phyloP scores from a whole-genome alignment of 352 stramenopile genomes.

The Phytopythium aichiense region DNA sequence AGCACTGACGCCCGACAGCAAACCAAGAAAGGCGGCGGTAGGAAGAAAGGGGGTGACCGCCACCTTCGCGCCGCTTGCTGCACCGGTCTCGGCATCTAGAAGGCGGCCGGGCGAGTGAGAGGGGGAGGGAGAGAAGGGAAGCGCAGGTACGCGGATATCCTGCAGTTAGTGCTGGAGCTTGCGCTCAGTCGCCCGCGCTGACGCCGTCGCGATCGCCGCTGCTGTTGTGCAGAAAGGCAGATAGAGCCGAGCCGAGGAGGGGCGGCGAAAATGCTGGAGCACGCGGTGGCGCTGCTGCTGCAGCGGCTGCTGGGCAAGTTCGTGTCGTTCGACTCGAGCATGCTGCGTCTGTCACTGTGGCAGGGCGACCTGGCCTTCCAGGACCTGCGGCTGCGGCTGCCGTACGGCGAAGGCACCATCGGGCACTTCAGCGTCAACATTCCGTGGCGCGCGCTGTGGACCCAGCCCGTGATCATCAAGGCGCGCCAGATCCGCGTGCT shows the following conservation, averaged over 20 bases:
- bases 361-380: conserved; percentile 83
- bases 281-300: conserved; percentile 75
- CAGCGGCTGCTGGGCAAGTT: conserved; percentile 88
- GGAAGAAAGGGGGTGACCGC: neutral
- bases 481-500: conserved; percentile 67
- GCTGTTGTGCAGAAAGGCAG: neutral
- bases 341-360: conserved; percentile 83
- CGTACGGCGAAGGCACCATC: conserved; percentile 75
- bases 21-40: neutral
- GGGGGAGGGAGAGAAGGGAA: neutral
- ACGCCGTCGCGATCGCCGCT: neutral
- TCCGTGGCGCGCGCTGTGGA: conserved; percentile 82
- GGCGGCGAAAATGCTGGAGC: conserved; percentile 64
- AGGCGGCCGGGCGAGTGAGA: neutral
- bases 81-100: neutral
- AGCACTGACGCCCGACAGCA: neutral
- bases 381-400: conserved; percentile 73
- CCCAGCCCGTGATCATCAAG: conserved; percentile 74
- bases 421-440: conserved; percentile 80
- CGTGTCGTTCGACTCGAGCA: conserved; percentile 82
- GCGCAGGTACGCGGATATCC: neutral
- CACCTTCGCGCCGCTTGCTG: neutral
- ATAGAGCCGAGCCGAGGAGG: neutral
- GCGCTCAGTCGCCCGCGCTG: neutral
- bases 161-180: too few species aligned